A percentile compares a stretch with the other conserved stretches of the same genome.
phyloP scores from a whole-genome alignment of 169 alveolate genomes.

The Eimeria maxima region DNA sequence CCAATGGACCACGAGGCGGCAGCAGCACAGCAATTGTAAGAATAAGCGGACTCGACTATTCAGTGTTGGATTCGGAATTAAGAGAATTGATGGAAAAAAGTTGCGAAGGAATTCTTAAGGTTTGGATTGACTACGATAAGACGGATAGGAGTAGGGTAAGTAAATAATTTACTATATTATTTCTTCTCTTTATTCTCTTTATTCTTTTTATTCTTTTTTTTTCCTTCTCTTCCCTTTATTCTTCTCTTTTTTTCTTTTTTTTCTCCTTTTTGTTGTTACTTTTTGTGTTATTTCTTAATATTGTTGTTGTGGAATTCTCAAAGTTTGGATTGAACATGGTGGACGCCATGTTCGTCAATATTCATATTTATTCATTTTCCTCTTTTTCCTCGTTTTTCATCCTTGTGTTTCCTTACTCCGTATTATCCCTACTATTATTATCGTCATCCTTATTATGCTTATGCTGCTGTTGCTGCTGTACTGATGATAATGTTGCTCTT shows the following conservation, averaged over 20 bases:
- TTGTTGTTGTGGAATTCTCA: neutral
- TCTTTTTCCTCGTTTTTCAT: no score
- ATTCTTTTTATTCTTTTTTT: neutral
- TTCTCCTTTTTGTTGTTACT: neutral
- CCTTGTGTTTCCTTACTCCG: no score
- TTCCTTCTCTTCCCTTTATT: neutral
- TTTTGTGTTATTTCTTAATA: neutral
- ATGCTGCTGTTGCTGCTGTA: no score
- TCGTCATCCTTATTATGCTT: no score
- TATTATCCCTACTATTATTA: no score
- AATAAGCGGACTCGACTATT: conserved; percentile 71
- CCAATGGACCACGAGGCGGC: neutral
- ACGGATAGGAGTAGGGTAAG: conserved; percentile 91
- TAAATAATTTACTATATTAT: neutral
- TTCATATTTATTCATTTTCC: no score
- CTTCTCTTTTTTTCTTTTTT: neutral
- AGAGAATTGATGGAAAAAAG: conserved; percentile 85
- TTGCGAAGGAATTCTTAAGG: conserved; percentile 88
- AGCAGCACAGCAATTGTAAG: conserved; percentile 78
- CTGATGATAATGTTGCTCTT: neutral
- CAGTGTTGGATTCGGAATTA: conserved; percentile 83
- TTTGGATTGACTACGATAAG: conserved; percentile 89
- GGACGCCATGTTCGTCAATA: no score
- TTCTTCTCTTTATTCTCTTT: neutral
- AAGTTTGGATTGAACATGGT: neutral